Evolutionary conservation across 495 filamentous ascomycete genomes (phyloP).

Genomic region (Immersiella caudata): DNA sequence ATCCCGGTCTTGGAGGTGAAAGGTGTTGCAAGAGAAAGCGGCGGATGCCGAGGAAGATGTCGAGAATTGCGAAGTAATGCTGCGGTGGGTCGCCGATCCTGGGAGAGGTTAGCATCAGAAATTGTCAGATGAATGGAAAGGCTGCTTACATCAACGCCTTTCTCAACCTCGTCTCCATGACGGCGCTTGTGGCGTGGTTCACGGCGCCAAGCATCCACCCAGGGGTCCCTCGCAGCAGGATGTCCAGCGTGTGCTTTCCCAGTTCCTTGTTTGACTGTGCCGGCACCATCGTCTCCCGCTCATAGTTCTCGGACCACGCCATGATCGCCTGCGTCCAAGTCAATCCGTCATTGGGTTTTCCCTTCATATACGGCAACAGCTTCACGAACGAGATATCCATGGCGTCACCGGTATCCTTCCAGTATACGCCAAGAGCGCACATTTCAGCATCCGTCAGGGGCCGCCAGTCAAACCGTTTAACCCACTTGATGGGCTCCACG

Average conservation of each 20-base stretch:
- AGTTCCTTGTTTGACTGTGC: constrained; percentile 53
- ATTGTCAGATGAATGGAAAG: background rate
- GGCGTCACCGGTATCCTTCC: background rate
- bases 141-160: constrained; percentile 58
- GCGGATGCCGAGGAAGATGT: background rate
- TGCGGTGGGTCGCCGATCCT: background rate
- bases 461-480: background rate
- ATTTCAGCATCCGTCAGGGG: background rate
- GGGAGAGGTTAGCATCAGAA: background rate
- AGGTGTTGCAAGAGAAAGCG: background rate
- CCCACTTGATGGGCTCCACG: background rate
- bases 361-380: constrained; percentile 51
- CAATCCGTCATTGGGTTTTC: constrained; percentile 57
- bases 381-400: background rate
- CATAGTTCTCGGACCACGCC: constrained; percentile 58
- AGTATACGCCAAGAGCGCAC: constrained; percentile 1
- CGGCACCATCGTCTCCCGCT: constrained; percentile 58
- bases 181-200: constrained; percentile 50
- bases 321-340: constrained; percentile 62
- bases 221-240: constrained; percentile 59
- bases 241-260: constrained; percentile 57
- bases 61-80: background rate
- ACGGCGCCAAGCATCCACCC: constrained; percentile 44
- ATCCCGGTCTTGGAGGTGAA: constrained; percentile 15
- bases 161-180: constrained; percentile 63